Base-by-base conservation (phyloP, 202 grass and related monocot species). In the Brachypodium distachyon region DNA sequence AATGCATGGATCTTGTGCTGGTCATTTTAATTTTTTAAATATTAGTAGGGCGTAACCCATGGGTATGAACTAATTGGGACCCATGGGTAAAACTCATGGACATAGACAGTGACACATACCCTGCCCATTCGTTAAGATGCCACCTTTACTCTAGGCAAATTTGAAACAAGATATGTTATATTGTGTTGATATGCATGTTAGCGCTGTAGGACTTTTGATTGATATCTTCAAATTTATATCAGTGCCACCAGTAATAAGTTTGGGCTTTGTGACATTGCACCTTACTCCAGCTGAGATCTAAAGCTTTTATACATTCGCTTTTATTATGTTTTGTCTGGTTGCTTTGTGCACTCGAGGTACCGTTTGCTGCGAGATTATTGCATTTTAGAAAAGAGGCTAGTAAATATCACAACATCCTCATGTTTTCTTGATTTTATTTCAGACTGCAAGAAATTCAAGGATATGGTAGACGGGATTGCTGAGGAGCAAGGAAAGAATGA, bases 361-460 rank as follows among this genome's bases (percentile, higher is more conserved):
- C 22, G 54, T 27, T 58, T 16, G 7, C 5, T 25, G 8, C 9
- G 7, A 1, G 6, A 51, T 65, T 22, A 40, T 47, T 26, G 29
- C n/a, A 25, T 57, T 73, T 79, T 67, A 53, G 39, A 4, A 7
- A 25, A 12, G 5, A 55, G 9, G 2, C 7, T 58, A 38, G 11
- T 19, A 59, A 44, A 25, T 19, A 4, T 67, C 27, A 43, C 38
- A 18, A 11, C 32, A 33, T 73, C 16, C 48, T 67, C 33, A 5
- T 60, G 6, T 25, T 33, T 63, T 16, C 9, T 36, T 4, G 21
- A 25, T 74, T 74, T 14, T 76, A 13, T 78, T 70, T 70, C 77
- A 93, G 91, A 90, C 33, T 93, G 91, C 43, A 93, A 90, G 25
- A 90, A 87, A n/a, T 93, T 93, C 39, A 93, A 54, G 65, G 91